Evolutionary conservation across 2,329 filamentous ascomycete species (phyloP).

Genomic region (Colletotrichum echinochloae): DNA sequence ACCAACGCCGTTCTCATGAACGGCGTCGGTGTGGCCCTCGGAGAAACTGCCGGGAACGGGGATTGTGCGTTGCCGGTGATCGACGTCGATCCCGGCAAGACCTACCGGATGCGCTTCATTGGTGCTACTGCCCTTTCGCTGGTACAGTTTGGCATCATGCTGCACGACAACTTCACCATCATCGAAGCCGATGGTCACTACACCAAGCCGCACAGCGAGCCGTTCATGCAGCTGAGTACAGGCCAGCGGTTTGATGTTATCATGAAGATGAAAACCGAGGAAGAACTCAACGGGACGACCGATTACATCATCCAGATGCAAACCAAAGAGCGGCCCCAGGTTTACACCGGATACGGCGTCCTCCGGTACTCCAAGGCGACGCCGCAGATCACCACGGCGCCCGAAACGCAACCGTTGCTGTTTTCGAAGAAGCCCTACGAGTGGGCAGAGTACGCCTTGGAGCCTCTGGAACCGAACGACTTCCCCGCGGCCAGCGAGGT

Average conservation of each 20-base stretch:
- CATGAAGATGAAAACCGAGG: conserved; percentile 62
- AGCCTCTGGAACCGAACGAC: conserved; percentile 47
- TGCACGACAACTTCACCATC: conserved; percentile 66
- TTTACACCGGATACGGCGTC: conserved; percentile 61
- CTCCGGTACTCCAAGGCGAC: conserved; percentile 53
- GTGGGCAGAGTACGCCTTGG: conserved; percentile 63
- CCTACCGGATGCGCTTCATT: conserved; percentile 72
- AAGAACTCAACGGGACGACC: conserved; percentile 53
- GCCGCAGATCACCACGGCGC: conserved; percentile 32
- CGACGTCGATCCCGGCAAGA: conserved; percentile 69
- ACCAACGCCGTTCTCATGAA: conserved; percentile 69
- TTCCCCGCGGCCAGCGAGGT: conserved; percentile 60
- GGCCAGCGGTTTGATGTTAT: conserved; percentile 73
- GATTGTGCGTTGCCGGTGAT: conserved; percentile 63
- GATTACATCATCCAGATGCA: conserved; percentile 62
- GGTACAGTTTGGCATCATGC: conserved; percentile 66
- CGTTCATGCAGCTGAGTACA: conserved; percentile 65
- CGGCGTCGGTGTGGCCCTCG: conserved; percentile 54
- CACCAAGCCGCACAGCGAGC: conserved; percentile 59
- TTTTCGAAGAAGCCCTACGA: conserved; percentile 51
- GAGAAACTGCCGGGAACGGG: conserved; percentile 42
- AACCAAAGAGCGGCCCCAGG: conserved; percentile 60
- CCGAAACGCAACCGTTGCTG: conserved; percentile 43
- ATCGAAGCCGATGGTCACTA: conserved; percentile 71
- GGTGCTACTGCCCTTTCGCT: conserved; percentile 67